phyloP scores from a whole-genome alignment of 345 rosid species.

The Syzygium grande region DNA sequence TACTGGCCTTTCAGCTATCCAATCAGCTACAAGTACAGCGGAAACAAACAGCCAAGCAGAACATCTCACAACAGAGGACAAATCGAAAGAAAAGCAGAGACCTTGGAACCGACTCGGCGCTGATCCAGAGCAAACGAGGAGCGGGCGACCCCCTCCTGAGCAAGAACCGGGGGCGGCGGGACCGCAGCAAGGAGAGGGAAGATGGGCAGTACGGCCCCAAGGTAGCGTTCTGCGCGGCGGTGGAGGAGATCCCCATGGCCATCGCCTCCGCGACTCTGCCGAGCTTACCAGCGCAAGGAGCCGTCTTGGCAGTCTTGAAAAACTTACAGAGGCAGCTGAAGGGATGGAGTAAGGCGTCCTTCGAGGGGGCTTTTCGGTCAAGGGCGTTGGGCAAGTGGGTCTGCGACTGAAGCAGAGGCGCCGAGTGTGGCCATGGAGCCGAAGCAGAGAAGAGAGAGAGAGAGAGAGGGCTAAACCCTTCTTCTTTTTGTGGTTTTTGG shows the following conservation, averaged over 20 bases:
- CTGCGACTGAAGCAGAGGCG: conserved; percentile 4
- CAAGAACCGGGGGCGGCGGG: conserved; percentile 22
- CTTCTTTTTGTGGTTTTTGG: not conserved
- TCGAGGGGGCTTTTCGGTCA: not conserved
- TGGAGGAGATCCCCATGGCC: conserved; percentile 54
- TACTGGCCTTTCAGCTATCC: not conserved
- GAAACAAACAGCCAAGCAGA: not conserved
- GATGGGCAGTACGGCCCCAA: conserved; percentile 34
- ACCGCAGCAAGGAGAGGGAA: conserved; percentile 17
- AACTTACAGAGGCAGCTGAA: conserved; percentile 4
- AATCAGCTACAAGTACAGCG: not conserved
- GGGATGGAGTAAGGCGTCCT: not conserved
- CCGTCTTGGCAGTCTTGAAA: conserved; percentile 24
- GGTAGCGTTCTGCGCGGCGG: conserved; percentile 20
- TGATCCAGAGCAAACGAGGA: not conserved
- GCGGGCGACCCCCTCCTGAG: not conserved
- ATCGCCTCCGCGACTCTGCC: conserved; percentile 30
- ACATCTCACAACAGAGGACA: not conserved
- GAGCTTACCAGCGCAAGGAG: conserved; percentile 37
- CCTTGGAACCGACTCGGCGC: not conserved
- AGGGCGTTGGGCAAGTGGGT: conserved; percentile 18
- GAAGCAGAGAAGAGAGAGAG: not conserved
- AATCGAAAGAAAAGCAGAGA: not conserved
- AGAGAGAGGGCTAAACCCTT: not conserved
- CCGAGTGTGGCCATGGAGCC: conserved; percentile 1